These are phyloP conservation scores for Bauhinia variegata DNA, from an alignment of 306 rosid species.

Conservation along the genomic window DNA sequence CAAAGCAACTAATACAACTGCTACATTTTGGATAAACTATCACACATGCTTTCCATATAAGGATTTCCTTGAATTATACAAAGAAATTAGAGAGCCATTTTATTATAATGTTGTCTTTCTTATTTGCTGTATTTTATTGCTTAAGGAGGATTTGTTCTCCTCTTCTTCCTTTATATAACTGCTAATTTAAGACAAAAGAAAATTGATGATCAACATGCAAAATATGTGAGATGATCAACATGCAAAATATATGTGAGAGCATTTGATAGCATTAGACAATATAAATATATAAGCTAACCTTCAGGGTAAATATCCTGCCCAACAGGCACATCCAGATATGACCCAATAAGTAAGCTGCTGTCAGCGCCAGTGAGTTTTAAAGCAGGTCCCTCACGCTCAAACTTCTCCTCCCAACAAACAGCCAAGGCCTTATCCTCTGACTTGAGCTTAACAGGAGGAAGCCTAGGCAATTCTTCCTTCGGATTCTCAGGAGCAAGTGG, in stretches of 20 bases:
- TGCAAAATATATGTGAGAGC: slow-evolving; percentile 15
- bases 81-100: no score
- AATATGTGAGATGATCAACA: no score
- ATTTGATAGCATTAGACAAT: slow-evolving; percentile 20
- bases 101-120: no score
- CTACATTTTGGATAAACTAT: no score
- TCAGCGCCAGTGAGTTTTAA: slow-evolving; percentile 57
- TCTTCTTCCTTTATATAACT: slow-evolving; percentile 1
- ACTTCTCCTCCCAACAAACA: slow-evolving; percentile 81
- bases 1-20: slow-evolving; percentile 23
- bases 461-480: slow-evolving; percentile 84
- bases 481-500: slow-evolving; percentile 65
- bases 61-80: no score
- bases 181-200: slow-evolving; percentile 21
- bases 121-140: no score
- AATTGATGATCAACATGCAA: not conserved
- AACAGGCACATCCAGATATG: slow-evolving; percentile 85
- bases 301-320: slow-evolving; percentile 85
- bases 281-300: slow-evolving; percentile 55
- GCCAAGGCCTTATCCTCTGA: slow-evolving; percentile 76
- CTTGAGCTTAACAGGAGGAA: slow-evolving; percentile 92
- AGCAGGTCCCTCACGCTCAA: slow-evolving; percentile 64
- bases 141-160: no score
- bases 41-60: no score
- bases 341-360: slow-evolving; percentile 67